Conservation (phyloP, 2,329 filamentous ascomycete species). For the Geosmithia putterillii region DNA sequence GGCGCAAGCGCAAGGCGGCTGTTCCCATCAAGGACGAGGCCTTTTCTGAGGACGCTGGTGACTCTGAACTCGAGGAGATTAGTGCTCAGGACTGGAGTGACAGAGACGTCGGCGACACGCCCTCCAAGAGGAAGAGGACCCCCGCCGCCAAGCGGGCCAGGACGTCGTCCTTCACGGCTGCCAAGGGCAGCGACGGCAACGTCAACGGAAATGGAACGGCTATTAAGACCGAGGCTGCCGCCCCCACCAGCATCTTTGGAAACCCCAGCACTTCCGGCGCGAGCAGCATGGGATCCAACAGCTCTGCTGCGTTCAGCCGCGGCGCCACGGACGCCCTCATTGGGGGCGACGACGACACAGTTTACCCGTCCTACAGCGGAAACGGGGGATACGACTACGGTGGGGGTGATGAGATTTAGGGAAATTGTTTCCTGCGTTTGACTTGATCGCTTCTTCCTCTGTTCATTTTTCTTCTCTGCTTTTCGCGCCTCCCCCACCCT, state of each 20-base stretch:
- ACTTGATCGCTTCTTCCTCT: no score
- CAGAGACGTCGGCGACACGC: constrained; percentile 17
- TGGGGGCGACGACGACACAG: no score
- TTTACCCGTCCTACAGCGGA: no score
- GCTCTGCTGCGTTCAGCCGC: not conserved
- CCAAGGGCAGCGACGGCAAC: no score
- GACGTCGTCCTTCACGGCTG: no score
- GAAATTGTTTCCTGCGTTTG: no score
- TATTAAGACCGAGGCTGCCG: no score
- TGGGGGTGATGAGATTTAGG: not conserved
- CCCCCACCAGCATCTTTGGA: constrained; percentile 2
- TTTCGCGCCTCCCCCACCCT: no score
- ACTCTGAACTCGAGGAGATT: constrained; percentile 4
- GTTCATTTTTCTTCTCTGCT: no score
- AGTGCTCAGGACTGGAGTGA: constrained; percentile 17
- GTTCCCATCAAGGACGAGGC: constrained; percentile 2
- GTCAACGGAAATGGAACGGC: no score
- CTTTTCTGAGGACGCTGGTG: not conserved
- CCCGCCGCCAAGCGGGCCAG: no score
- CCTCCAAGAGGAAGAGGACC: no score
- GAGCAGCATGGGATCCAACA: not conserved
- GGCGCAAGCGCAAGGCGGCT: constrained; percentile 4
- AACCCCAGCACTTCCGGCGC: not conserved
- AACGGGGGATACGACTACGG: not conserved
- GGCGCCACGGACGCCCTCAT: not conserved